A percentile compares a stretch with the other conserved stretches of the same genome.
Conservation (phyloP, 2,329 filamentous ascomycete species). For the Pseudogymnoascus sp. region DNA sequence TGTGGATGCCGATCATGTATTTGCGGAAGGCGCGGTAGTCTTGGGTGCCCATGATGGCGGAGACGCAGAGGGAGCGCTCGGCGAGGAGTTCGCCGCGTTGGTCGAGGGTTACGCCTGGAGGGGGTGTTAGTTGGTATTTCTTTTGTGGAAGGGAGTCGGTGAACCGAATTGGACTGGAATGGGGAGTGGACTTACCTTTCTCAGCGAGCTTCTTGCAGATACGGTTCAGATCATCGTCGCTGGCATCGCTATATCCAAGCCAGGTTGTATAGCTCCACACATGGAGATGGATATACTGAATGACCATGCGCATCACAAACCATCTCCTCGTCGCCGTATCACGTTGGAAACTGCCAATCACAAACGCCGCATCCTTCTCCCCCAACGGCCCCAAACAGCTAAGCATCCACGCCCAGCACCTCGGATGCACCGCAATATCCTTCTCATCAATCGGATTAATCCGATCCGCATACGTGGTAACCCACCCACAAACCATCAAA, state of each 20-base stretch:
- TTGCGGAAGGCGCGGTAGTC: slow-evolving; percentile 26
- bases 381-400: slow-evolving; percentile 11
- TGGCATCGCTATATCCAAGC: slow-evolving; percentile 26
- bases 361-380: background rate
- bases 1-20: slow-evolving; percentile 19
- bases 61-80: slow-evolving; percentile 31
- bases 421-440: slow-evolving; percentile 13
- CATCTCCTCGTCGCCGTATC: slow-evolving; percentile 27
- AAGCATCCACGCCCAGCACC: slow-evolving; percentile 33
- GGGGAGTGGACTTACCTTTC: slow-evolving; percentile 24
- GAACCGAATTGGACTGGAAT: background rate
- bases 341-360: slow-evolving; percentile 24
- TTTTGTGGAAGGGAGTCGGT: slow-evolving; percentile 11
- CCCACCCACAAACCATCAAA: slow-evolving; percentile 26
- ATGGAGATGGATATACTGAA: slow-evolving; percentile 32
- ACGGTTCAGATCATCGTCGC: slow-evolving; percentile 21
- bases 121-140: background rate
- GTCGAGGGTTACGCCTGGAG: background rate
- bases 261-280: slow-evolving; percentile 32
- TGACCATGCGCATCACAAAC: slow-evolving; percentile 34
- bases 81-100: slow-evolving; percentile 33
- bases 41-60: slow-evolving; percentile 31
- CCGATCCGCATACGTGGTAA: slow-evolving; percentile 19
- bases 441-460: slow-evolving; percentile 20
- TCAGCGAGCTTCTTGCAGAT: slow-evolving; percentile 18